phyloP scores from a whole-genome alignment of 1,139 yeast genomes.

The Tardiomyces depauwii region DNA sequence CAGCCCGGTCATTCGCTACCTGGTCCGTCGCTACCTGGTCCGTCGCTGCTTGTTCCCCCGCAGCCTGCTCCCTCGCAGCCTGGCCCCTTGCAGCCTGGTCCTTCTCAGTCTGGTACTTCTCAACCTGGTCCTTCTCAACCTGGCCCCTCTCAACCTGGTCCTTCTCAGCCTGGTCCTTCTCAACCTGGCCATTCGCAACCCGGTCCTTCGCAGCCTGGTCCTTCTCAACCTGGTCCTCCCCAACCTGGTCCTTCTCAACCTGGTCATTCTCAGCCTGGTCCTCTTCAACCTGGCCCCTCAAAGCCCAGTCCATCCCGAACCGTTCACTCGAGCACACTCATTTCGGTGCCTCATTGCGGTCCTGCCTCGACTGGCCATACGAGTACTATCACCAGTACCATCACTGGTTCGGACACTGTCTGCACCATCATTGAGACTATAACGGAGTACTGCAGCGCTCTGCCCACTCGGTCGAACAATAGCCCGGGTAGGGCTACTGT shows the following conservation, averaged over 20 bases:
- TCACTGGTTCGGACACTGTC: too few species aligned
- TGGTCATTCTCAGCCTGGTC: too few species aligned
- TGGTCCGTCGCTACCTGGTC: constrained; percentile 17
- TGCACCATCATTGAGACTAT: background rate
- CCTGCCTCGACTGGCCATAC: too few species aligned
- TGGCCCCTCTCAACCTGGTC: background rate
- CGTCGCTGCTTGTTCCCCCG: constrained; percentile 10
- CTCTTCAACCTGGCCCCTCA: background rate
- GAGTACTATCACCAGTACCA: background rate
- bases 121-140: constrained; percentile 2
- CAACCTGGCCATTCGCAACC: background rate
- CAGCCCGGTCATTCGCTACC: too few species aligned
- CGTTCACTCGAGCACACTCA: too few species aligned
- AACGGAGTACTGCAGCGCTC: background rate
- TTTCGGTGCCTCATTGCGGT: too few species aligned
- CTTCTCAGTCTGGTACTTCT: constrained; percentile 9
- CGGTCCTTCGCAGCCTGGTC: background rate
- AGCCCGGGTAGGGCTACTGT: background rate
- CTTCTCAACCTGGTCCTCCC: background rate
- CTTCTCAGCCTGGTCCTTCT: background rate
- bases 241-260: too few species aligned
- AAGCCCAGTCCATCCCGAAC: too few species aligned
- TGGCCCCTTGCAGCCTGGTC: constrained; percentile 1
- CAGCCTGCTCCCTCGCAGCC: constrained; percentile 2
- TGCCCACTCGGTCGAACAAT: background rate